Percentiles rank a stretch among this genome's conserved stretches.
phyloP scores from a whole-genome alignment of 345 rosid species.

The Syzygium grande region DNA sequence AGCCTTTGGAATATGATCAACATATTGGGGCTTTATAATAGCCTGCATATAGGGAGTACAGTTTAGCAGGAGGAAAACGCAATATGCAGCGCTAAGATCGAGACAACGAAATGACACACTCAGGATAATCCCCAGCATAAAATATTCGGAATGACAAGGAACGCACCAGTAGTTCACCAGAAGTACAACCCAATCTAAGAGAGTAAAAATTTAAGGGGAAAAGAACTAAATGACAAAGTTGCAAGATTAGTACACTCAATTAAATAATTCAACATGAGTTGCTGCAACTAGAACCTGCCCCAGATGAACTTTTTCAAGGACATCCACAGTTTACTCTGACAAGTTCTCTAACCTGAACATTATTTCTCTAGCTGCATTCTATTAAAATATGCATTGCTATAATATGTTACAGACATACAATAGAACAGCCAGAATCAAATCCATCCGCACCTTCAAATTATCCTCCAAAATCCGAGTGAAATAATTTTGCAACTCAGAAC shows the following conservation, averaged over 20 bases:
- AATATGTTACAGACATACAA: neutral
- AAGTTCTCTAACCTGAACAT: neutral
- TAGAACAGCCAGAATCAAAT: neutral
- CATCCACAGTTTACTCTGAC: neutral
- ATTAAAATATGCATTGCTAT: neutral
- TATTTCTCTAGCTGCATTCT: neutral
- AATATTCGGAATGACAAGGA: neutral
- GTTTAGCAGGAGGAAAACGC: neutral
- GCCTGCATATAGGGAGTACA: constrained; percentile 32
- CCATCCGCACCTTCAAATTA: constrained; percentile 62
- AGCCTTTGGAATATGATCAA: constrained; percentile 95
- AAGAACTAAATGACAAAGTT: neutral
- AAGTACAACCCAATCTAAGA: neutral
- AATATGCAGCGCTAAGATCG: neutral
- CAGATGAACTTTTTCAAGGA: neutral
- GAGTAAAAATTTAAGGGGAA: neutral
- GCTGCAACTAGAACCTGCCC: neutral
- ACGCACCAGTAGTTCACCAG: neutral
- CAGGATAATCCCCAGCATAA: neutral
- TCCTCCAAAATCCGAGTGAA: constrained; percentile 96
- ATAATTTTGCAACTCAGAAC: constrained; percentile 94
- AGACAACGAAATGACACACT: neutral
- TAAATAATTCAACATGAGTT: neutral
- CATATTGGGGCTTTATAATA: constrained; percentile 96
- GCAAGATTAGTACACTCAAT: neutral